phyloP scores from a whole-genome alignment of 768 basidiomycete species.

The Hortiboletus campestris region DNA sequence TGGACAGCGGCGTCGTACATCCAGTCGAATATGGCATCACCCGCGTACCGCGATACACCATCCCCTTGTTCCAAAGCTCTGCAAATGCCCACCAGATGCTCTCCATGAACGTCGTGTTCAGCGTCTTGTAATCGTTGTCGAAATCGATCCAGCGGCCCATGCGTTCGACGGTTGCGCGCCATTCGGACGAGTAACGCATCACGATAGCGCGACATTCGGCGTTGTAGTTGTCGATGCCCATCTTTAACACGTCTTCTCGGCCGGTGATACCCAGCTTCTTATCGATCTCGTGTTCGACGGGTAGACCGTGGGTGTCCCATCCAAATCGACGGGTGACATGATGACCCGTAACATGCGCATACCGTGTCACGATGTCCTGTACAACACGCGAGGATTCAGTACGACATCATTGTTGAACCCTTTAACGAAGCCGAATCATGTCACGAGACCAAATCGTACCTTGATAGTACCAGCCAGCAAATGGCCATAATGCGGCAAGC shows the following conservation, averaged over 20 bases:
- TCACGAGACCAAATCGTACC: slow-evolving; percentile 42
- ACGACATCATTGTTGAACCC: not conserved
- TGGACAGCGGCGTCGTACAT: slow-evolving; percentile 92
- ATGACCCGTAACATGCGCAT: slow-evolving; percentile 89
- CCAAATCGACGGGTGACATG: slow-evolving; percentile 94
- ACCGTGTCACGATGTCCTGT: slow-evolving; percentile 96
- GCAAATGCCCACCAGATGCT: slow-evolving; percentile 99
- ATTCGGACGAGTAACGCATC: slow-evolving; percentile 94
- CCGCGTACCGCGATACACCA: slow-evolving; percentile 89
- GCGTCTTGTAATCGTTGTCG: slow-evolving; percentile 98
- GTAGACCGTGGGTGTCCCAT: slow-evolving; percentile 98
- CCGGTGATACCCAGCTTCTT: slow-evolving; percentile 91
- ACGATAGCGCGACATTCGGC: slow-evolving; percentile 95
- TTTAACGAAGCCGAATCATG: not conserved
- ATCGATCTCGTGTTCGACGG: slow-evolving; percentile 99
- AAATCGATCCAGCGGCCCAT: slow-evolving; percentile 99
- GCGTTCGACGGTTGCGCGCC: slow-evolving; percentile 92
- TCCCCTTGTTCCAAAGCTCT: slow-evolving; percentile 85
- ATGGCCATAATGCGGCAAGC: slow-evolving; percentile 95
- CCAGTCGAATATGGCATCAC: slow-evolving; percentile 99
- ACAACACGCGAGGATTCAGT: not conserved
- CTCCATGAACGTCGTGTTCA: slow-evolving; percentile 94
- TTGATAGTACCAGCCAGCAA: slow-evolving; percentile 91
- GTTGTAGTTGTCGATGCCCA: slow-evolving; percentile 98
- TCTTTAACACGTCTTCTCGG: slow-evolving; percentile 87